Base-by-base conservation (phyloP, 352 stramenopile species). In the Globisporangium radiosum region DNA sequence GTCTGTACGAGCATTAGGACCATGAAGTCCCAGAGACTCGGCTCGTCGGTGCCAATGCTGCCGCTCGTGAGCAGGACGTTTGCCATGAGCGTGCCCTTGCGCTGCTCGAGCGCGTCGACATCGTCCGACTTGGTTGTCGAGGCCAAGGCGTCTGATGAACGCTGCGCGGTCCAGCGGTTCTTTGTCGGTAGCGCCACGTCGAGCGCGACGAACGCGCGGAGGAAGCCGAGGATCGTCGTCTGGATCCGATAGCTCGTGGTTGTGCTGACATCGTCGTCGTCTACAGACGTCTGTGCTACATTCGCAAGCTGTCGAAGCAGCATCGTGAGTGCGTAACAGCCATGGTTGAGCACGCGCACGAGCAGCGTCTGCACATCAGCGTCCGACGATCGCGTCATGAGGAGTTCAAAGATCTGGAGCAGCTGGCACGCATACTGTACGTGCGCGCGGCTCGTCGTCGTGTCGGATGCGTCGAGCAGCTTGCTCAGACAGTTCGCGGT, bases 21-120 rank as follows among this genome's bases (percentile, higher is more conserved):
- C 13, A 76, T 51, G 44, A 70, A 79, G 2, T 75, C 72, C 72
- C 70, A 81, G 7, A 76, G 44, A 2, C 38, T 73, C 15, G 59
- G 51, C 1, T 87, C 74, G 38, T 76, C 57, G 50, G 74, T 50
- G 1, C 69, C 42, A 9, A 59, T 66, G 17, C 66, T 66, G n/a
- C 73, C 52, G 2, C 64, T 64, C 4, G 71, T 64, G 6, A 69
- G 71, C n/a, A 87, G 42, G 33, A 83, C 52, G 11, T 58, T 63
- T 6, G 73, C 73, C 17, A 88, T 67, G 15, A 88, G 63, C 48
- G 80, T 70, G 49, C 69, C 75, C 64, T 83, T 85, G 4, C 78
- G 64, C 50, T 88, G 76, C 53, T 87, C 76, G n/a, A 83, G 69
- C 5, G 66, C 58, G 40, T 84, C 76, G 17, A 66, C 55, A 48